phyloP scores from a whole-genome alignment of 192 early-diverging fungal genomes.

The Diversispora eburnea region DNA sequence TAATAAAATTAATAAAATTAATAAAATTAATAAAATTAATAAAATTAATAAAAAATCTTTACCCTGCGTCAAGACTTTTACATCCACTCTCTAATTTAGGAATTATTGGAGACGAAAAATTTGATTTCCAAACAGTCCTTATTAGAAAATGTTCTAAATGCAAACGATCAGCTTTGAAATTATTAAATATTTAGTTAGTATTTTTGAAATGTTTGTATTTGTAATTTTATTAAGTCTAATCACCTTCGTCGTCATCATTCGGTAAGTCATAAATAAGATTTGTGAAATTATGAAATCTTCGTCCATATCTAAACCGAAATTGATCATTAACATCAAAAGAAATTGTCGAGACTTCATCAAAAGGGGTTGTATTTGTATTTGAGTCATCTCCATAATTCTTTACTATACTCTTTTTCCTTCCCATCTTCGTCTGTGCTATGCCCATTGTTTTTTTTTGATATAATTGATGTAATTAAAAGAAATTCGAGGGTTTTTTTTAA shows the following conservation, averaged over 20 bases:
- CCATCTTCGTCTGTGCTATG: too few relatives aligned
- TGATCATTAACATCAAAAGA: neutral
- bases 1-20: neutral
- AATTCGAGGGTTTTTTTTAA: too few relatives aligned
- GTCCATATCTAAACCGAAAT: neutral
- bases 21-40: neutral
- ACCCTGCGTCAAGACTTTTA: conserved; percentile 31
- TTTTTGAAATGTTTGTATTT: neutral
- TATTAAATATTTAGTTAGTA: neutral
- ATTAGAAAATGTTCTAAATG: conserved; percentile 9
- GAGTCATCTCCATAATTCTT: too few relatives aligned
- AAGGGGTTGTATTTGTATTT: too few relatives aligned
- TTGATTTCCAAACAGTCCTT: neutral
- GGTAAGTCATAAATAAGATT: conserved; percentile 11
- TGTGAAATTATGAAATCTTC: neutral
- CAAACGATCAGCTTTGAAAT: neutral
- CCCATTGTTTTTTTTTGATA: too few relatives aligned
- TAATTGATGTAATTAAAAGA: too few relatives aligned
- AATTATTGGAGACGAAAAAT: conserved; percentile 28
- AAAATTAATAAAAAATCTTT: neutral
- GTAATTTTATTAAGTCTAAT: neutral
- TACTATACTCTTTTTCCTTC: too few relatives aligned
- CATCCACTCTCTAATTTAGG: conserved; percentile 10
- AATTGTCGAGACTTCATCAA: too few relatives aligned
- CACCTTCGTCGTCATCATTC: conserved; percentile 17